Evolutionary conservation across 768 basidiomycete genomes (phyloP).

Genomic region (Psilocybe cubensis): DNA sequence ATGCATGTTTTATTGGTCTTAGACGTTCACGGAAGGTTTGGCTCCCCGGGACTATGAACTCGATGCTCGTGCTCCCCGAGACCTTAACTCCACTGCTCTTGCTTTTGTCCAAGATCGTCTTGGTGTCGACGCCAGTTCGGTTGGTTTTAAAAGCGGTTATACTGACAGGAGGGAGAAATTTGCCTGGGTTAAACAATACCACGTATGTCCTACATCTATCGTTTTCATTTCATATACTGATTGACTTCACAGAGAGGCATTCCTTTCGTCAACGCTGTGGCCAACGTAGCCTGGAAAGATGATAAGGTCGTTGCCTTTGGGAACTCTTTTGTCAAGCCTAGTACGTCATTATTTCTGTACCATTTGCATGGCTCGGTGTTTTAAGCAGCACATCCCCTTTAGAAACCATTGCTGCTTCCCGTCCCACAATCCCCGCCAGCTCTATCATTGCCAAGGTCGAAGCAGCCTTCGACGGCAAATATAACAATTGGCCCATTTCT

Average conservation of each 20-base stretch:
- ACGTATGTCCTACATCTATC: slow-evolving; percentile 8
- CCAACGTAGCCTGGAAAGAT: slow-evolving; percentile 20
- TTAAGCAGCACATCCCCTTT: not conserved
- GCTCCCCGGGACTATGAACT: slow-evolving; percentile 18
- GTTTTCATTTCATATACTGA: not conserved
- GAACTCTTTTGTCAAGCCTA: slow-evolving; percentile 34
- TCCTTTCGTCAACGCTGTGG: slow-evolving; percentile 34
- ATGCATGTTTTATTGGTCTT: not conserved
- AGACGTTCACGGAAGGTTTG: slow-evolving; percentile 34
- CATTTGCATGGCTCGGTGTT: slow-evolving; percentile 8
- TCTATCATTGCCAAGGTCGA: slow-evolving; percentile 43
- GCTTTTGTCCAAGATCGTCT: slow-evolving; percentile 26
- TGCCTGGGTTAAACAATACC: slow-evolving; percentile 21
- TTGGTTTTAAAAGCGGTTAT: slow-evolving; percentile 19
- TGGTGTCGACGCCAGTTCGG: slow-evolving; percentile 17
- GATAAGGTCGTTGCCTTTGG: slow-evolving; percentile 33
- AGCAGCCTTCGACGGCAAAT: slow-evolving; percentile 38
- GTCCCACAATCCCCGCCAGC: slow-evolving; percentile 13
- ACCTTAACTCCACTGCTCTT: slow-evolving; percentile 22
- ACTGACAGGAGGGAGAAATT: slow-evolving; percentile 15
- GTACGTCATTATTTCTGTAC: slow-evolving; percentile 28
- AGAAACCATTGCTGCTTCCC: slow-evolving; percentile 11
- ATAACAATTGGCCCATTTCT: slow-evolving; percentile 38
- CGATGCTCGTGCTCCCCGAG: slow-evolving; percentile 15
- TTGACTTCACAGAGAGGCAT: slow-evolving; percentile 14